Percentiles rank a stretch among this genome's conserved stretches.
Conservation (phyloP, 2,329 filamentous ascomycete genomes). For the Penicillium digitatum region DNA sequence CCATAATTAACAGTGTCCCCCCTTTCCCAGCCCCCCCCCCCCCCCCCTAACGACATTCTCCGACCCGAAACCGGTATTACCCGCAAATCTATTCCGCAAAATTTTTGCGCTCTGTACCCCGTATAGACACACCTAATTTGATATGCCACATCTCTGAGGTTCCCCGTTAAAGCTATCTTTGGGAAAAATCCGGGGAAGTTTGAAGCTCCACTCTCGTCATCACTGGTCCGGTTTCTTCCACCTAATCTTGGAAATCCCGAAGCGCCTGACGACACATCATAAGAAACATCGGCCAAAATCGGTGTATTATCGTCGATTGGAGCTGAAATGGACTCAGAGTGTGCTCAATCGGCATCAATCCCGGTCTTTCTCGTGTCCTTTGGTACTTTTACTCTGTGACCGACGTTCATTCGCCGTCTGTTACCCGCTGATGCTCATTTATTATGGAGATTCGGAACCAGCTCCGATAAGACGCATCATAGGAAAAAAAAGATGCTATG, state of each 20-base stretch:
- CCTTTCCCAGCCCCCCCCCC: neutral
- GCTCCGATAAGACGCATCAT: neutral
- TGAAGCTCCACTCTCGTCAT: constrained; percentile 1
- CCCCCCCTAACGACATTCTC: neutral
- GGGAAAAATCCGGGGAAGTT: constrained; percentile 6
- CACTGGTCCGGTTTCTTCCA: constrained; percentile 3
- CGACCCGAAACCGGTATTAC: neutral
- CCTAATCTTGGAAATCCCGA: neutral
- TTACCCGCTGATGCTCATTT: neutral
- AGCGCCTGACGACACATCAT: neutral
- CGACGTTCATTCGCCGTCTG: neutral
- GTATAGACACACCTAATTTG: neutral
- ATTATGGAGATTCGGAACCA: neutral
- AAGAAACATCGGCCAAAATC: neutral
- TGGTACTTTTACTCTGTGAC: neutral
- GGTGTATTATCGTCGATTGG: neutral
- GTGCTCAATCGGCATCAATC: neutral
- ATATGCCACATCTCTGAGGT: neutral
- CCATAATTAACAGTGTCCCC: neutral
- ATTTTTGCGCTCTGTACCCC: neutral
- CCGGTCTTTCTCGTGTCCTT: neutral
- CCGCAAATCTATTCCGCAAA: neutral
- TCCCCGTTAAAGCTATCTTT: neutral
- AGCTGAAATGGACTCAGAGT: neutral
- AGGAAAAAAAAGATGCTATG: neutral